A percentile compares a stretch with the other conserved stretches of the same genome.
Conservation (phyloP, 129 eudicot genomes). For the Chrysanthemum seticuspe region DNA sequence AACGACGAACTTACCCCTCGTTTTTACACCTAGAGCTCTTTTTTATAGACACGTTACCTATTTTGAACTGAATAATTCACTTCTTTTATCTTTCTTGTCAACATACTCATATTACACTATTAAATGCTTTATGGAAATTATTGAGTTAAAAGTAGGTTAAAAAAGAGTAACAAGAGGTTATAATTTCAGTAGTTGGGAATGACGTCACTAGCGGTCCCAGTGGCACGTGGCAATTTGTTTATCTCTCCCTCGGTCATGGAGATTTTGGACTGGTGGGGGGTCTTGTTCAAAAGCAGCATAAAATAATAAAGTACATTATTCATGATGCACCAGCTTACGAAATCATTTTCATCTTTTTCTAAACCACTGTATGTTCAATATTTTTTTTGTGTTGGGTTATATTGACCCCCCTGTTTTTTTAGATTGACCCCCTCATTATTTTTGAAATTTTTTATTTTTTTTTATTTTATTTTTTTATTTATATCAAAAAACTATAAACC, state of each 20-base stretch:
- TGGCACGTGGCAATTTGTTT: conserved; percentile 37
- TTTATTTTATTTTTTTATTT: no score
- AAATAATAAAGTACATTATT: conserved; percentile 21
- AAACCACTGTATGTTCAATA: neutral
- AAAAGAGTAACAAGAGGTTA: neutral
- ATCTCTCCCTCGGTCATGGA: conserved; percentile 47
- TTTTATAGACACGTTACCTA: no score
- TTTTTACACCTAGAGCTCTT: no score
- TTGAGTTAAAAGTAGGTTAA: neutral
- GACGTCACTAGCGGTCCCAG: conserved; percentile 14
- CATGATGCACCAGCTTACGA: conserved; percentile 20
- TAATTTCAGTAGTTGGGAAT: neutral
- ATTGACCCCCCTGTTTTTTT: no score
- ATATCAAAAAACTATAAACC: no score
- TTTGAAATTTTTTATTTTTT: no score
- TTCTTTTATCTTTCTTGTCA: no score
- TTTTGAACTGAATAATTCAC: no score
- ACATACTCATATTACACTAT: no score
- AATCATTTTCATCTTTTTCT: neutral
- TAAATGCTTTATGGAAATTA: neutral
- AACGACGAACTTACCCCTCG: no score
- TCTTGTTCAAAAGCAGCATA: conserved; percentile 18
- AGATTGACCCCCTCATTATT: no score
- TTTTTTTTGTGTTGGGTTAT: no score
- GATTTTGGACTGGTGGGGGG: conserved; percentile 31